Evolutionary conservation across 75 land plant species (phyloP).

Genomic region (Chamaecyparis obtusa): DNA sequence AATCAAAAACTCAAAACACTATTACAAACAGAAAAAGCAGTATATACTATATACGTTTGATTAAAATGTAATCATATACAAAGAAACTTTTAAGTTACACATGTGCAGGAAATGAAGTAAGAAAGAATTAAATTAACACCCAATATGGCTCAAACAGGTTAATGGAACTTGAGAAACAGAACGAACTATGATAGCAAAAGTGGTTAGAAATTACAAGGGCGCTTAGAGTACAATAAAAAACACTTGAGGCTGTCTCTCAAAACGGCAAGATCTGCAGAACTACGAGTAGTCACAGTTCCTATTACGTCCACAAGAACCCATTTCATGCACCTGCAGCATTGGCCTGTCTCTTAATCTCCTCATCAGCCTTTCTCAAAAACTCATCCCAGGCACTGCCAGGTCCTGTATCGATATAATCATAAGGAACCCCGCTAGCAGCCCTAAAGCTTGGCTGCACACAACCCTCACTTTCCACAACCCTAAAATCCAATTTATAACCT

Average conservation of each 20-base stretch:
- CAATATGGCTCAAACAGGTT: too few species aligned
- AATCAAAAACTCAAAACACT: too few species aligned
- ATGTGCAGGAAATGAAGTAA: neutral
- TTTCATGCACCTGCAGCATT: slow-evolving; percentile 24
- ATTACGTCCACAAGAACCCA: neutral
- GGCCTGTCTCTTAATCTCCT: slow-evolving; percentile 43
- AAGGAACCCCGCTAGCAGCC: slow-evolving; percentile 75
- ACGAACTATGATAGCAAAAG: neutral
- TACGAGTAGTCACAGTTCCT: neutral
- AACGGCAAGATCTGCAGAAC: neutral
- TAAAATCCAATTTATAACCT: slow-evolving; percentile 44
- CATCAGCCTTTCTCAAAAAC: slow-evolving; percentile 63
- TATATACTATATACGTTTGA: too few species aligned
- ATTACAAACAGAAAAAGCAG: too few species aligned
- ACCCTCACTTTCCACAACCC: slow-evolving; percentile 75
- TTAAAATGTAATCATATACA: too few species aligned
- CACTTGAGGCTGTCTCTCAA: neutral
- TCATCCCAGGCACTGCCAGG: slow-evolving; percentile 93
- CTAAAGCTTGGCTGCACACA: slow-evolving; percentile 74
- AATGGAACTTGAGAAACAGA: too few species aligned
- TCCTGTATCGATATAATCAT: slow-evolving; percentile 74
- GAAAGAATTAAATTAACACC: neutral
- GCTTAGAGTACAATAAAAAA: neutral
- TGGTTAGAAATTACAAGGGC: too few species aligned
- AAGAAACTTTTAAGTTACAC: too few species aligned